Conservation (phyloP, 768 basidiomycete genomes). For the Rhodocollybia butyracea region DNA sequence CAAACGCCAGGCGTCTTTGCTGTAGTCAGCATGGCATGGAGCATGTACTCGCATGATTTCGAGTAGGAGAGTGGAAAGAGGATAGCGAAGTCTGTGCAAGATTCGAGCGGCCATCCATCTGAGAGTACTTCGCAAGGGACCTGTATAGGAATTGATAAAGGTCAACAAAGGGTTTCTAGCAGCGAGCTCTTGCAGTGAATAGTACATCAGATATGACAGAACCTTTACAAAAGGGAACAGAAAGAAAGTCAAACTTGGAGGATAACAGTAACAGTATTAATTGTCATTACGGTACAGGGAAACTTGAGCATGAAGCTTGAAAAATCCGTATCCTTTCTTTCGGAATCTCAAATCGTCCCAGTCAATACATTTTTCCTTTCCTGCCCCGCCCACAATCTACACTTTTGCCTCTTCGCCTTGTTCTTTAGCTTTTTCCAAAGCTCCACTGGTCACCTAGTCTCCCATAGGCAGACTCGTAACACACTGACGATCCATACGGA, state of each 20-base stretch:
- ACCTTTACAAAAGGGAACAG: background rate
- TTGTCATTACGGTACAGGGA: too few species aligned
- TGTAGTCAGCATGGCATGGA: slow-evolving; percentile 3
- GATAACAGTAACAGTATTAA: slow-evolving; percentile 28
- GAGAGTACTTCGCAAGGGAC: slow-evolving; percentile 15
- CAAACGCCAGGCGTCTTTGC: background rate
- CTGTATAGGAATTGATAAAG: slow-evolving; percentile 20
- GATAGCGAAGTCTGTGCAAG: background rate
- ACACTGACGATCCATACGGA: too few species aligned
- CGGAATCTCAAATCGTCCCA: slow-evolving; percentile 26
- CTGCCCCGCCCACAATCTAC: slow-evolving; percentile 26
- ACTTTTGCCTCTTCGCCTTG: slow-evolving; percentile 33
- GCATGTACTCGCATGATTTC: slow-evolving; percentile 9
- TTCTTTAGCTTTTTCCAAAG: slow-evolving; percentile 25
- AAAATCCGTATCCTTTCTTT: slow-evolving; percentile 21
- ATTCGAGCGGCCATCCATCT: background rate
- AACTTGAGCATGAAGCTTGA: slow-evolving; percentile 14
- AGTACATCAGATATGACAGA: background rate
- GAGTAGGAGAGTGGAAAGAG: slow-evolving; percentile 6
- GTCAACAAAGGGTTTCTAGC: slow-evolving; percentile 12
- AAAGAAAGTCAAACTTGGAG: slow-evolving; percentile 21
- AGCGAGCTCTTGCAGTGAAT: slow-evolving; percentile 16
- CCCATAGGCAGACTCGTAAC: too few species aligned
- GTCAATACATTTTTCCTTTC: slow-evolving; percentile 21
- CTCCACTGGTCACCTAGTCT: too few species aligned